Evolutionary conservation across 306 rosid species (phyloP).

Genomic region (Vachellia collinsii): DNA sequence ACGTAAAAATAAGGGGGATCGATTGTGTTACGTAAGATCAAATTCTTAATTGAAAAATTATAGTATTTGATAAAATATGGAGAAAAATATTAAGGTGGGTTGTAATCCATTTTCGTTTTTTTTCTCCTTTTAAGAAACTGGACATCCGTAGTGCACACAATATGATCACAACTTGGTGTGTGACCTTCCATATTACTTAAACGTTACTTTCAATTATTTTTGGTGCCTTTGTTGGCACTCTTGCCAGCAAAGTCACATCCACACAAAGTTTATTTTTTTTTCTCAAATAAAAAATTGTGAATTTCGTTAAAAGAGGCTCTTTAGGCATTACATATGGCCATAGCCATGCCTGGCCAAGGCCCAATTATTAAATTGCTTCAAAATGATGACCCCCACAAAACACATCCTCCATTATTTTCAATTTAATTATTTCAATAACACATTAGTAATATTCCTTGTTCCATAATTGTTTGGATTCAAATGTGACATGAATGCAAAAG

Average conservation of each 20-base stretch:
- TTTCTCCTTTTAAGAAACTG: too few species aligned
- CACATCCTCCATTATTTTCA: neutral
- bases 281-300: neutral
- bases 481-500: neutral
- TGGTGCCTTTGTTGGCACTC: neutral
- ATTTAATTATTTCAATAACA: neutral
- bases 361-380: neutral
- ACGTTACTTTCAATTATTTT: constrained; percentile 9
- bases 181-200: neutral
- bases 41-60: neutral
- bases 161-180: neutral
- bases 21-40: neutral
- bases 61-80: neutral
- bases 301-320: neutral
- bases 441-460: neutral
- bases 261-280: neutral
- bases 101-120: neutral
- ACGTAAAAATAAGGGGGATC: neutral
- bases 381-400: neutral
- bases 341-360: neutral
- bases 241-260: neutral
- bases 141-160: neutral
- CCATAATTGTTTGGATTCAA: neutral
- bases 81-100: neutral
- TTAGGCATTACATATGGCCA: neutral